Conservation (phyloP, 78 protist genomes). For the Tieghemostelium lacteum region DNA sequence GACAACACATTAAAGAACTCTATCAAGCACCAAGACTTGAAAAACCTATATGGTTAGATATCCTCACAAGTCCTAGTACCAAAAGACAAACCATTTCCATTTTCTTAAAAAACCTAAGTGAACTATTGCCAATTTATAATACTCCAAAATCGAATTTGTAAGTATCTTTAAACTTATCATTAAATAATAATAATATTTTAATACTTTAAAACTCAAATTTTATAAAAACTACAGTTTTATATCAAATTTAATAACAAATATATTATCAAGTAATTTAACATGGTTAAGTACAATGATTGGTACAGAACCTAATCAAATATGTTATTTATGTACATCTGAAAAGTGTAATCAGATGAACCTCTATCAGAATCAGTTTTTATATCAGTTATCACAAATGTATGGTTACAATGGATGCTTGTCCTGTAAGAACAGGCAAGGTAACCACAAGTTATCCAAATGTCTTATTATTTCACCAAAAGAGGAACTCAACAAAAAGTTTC, state of each 20-base stretch:
- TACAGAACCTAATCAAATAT: not conserved
- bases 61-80: slow-evolving; percentile 50
- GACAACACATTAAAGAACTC: slow-evolving; percentile 54
- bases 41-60: slow-evolving; percentile 77
- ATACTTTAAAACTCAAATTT: not conserved
- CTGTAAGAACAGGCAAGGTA: slow-evolving; percentile 28
- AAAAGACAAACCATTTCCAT: slow-evolving; percentile 42
- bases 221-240: slow-evolving; percentile 36
- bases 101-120: slow-evolving; percentile 33
- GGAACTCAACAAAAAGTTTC: slow-evolving; percentile 19
- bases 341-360: slow-evolving; percentile 21
- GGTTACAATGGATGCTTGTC: slow-evolving; percentile 61
- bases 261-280: slow-evolving; percentile 61
- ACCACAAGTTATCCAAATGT: slow-evolving; percentile 10
- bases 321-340: slow-evolving; percentile 43
- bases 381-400: slow-evolving; percentile 59
- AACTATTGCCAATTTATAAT: slow-evolving; percentile 50
- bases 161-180: not conserved
- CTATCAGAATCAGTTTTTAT: slow-evolving; percentile 53
- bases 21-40: slow-evolving; percentile 72
- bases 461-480: slow-evolving; percentile 34
- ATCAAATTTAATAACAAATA: slow-evolving; percentile 45
- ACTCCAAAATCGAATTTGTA: slow-evolving; percentile 64
- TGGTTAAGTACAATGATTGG: slow-evolving; percentile 23
- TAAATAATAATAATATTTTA: no score